These are phyloP conservation scores for Russula vinacea DNA, from an alignment of 768 basidiomycete genomes.

Conservation along the genomic window DNA sequence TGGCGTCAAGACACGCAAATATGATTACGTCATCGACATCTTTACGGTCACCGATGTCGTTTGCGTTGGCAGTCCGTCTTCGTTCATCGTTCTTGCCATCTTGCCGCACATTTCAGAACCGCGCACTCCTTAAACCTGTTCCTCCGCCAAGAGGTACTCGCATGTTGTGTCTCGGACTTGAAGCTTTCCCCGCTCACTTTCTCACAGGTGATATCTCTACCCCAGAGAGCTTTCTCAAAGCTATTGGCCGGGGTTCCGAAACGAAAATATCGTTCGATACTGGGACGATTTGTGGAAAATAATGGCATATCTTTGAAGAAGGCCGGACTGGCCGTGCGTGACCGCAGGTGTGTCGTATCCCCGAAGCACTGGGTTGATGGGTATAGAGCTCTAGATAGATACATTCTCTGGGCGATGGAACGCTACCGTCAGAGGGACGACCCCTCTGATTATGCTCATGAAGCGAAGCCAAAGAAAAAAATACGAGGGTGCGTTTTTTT, in stretches of 20 bases:
- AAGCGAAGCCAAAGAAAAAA: slow-evolving; percentile 66
- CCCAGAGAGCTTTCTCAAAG: slow-evolving; percentile 63
- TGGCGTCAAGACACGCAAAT: too few relatives aligned
- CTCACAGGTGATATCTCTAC: slow-evolving; percentile 49
- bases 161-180: not conserved
- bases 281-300: slow-evolving; percentile 73
- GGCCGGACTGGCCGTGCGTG: slow-evolving; percentile 61
- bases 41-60: slow-evolving; percentile 6
- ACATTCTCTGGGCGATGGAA: slow-evolving; percentile 82
- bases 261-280: slow-evolving; percentile 58
- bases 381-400: slow-evolving; percentile 43
- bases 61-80: slow-evolving; percentile 7
- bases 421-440: slow-evolving; percentile 62
- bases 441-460: slow-evolving; percentile 60
- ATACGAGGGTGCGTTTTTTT: slow-evolving; percentile 63
- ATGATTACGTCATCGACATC: slow-evolving; percentile 16
- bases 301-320: slow-evolving; percentile 57
- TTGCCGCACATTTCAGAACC: slow-evolving; percentile 19
- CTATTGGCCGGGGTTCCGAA: slow-evolving; percentile 67
- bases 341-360: slow-evolving; percentile 56
- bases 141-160: slow-evolving; percentile 10
- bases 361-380: not conserved
- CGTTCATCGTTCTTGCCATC: slow-evolving; percentile 11
- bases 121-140: slow-evolving; percentile 2
- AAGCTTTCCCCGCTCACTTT: not conserved